Evolutionary conservation across 768 basidiomycete genomes (phyloP), one percentile per base, ranked within the genome.

Genomic region (Rhodotorula diobovata): DNA sequence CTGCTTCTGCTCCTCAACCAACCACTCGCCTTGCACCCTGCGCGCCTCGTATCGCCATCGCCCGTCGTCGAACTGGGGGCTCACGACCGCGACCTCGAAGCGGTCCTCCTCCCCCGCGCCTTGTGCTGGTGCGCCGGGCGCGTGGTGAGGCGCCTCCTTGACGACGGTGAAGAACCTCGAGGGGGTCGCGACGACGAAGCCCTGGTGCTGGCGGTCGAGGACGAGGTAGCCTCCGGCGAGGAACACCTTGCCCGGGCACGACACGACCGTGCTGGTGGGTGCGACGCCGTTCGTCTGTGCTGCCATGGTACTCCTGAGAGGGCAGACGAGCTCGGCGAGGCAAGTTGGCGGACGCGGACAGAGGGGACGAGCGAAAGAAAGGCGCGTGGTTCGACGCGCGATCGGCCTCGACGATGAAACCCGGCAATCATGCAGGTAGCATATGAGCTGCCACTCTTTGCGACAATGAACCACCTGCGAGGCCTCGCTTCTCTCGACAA

Each of bases 211-310:
- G 30, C 86, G 88, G 81, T 98, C 93, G 71, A 98, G 89, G 39
- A 99, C 92, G 73, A 99, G 90, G 82, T 98, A 99, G 4, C 96
- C 96, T 4, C 96, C 96, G 18, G 94, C 92, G 65, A 96, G 80
- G 66, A 99, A 85, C 61, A 96, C 94, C 81, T 99, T 99, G 72
- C 95, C 95, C 18, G 95, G 91, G 2, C 93, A 86, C 45, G 94
- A 97, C 71, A 96, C 86, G 62, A 89, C 85, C 41, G 41, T 43
- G 41, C 41, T 43, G 41, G 41, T 7, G 14, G 41, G 41, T 43
- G 41, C 41, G 41, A 15, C 14, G 41, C 5, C 14, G 90, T 91
- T n/a, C n/a, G n/a, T n/a, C n/a, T n/a, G n/a, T n/a, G n/a, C n/a
- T n/a, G n/a, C n/a, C n/a, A n/a, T n/a, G n/a, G n/a, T n/a, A n/a